Conservation (phyloP, 257 asterid genomes). For the Leonotis leonurus region DNA sequence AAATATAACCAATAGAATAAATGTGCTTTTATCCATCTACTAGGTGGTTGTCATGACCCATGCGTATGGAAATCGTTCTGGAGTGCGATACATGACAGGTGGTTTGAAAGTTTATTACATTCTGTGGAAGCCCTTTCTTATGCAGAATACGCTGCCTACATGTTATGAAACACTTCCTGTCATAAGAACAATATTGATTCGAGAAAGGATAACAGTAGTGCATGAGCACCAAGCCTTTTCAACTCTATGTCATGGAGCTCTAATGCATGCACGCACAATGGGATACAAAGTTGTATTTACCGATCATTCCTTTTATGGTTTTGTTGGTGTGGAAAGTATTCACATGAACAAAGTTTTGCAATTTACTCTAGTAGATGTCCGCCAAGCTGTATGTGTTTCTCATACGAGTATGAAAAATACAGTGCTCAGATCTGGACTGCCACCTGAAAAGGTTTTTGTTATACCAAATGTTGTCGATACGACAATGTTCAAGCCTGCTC, state of each 20-base stretch:
- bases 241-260: slow-evolving; percentile 88
- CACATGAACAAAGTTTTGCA: slow-evolving; percentile 98
- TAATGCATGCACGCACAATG: slow-evolving; percentile 98
- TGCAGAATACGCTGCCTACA: slow-evolving; percentile 96
- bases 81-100: slow-evolving; percentile 90
- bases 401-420: slow-evolving; percentile 94
- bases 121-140: slow-evolving; percentile 82
- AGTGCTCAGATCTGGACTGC: slow-evolving; percentile 85
- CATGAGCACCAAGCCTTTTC: slow-evolving; percentile 98
- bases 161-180: slow-evolving; percentile 83
- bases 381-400: slow-evolving; percentile 93
- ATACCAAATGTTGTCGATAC: slow-evolving; percentile 98
- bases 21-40: background rate
- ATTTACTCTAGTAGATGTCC: slow-evolving; percentile 89
- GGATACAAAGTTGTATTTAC: slow-evolving; percentile 93
- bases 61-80: slow-evolving; percentile 80
- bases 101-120: slow-evolving; percentile 90
- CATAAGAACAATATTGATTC: slow-evolving; percentile 68
- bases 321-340: slow-evolving; percentile 91
- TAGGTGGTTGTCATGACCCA: slow-evolving; percentile 96
- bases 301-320: slow-evolving; percentile 96
- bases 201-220: slow-evolving; percentile 80
- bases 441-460: slow-evolving; percentile 90
- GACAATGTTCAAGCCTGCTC: slow-evolving; percentile 92
- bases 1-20: background rate